Percentiles rank a stretch among this genome's conserved stretches.
phyloP scores from a whole-genome alignment of 305 asterid genomes.

The Solanum chacoense region DNA sequence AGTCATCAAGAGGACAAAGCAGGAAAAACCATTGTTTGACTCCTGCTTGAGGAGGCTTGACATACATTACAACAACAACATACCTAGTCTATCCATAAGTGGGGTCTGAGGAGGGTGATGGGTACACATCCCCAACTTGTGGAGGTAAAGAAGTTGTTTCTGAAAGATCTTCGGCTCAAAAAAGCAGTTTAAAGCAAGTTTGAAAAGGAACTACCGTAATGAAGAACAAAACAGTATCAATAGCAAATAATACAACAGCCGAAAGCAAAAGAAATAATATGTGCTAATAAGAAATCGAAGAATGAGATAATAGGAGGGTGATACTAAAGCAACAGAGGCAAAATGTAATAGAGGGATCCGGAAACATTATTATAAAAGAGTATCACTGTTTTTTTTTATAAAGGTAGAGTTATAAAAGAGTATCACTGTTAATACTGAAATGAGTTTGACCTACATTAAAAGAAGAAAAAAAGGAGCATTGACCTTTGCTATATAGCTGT shows the following conservation, averaged over 20 bases:
- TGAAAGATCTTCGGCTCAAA: neutral
- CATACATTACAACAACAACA: neutral
- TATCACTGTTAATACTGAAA: neutral
- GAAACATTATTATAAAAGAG: neutral
- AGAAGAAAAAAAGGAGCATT: neutral
- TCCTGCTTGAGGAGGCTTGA: neutral
- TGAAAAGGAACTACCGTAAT: neutral
- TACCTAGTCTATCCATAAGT: neutral
- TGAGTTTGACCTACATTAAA: neutral
- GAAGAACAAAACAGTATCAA: neutral
- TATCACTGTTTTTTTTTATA: neutral
- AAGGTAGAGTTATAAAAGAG: neutral
- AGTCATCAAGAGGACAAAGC: neutral
- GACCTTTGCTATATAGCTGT: neutral
- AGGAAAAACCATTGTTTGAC: neutral
- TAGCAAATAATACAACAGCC: neutral
- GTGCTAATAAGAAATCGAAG: neutral
- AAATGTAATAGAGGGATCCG: neutral
- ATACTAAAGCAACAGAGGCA: neutral
- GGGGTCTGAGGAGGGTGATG: neutral
- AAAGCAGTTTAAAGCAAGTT: neutral
- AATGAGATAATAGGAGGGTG: neutral
- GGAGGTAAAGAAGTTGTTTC: neutral
- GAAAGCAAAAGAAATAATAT: neutral
- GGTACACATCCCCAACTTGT: neutral